Conservation (phyloP, 75 land plant species). For the Azolla pinnata region DNA sequence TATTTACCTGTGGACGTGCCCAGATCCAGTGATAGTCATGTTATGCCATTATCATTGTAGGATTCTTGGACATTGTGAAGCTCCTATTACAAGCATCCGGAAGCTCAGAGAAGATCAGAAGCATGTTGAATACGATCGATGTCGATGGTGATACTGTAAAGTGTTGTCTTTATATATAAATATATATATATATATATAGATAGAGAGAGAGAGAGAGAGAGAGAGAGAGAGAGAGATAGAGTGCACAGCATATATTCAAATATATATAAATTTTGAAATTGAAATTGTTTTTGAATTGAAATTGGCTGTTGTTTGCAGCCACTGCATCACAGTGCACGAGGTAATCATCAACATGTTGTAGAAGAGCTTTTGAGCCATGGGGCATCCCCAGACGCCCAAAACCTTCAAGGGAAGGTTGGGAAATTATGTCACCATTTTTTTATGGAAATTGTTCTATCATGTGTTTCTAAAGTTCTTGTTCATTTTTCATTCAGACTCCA, state of each 20-base stretch:
- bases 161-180: background rate
- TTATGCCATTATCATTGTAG: constrained; percentile 22
- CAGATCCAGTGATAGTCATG: background rate
- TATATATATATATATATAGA: too few species aligned
- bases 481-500: constrained; percentile 33
- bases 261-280: background rate
- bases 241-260: background rate
- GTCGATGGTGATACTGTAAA: constrained; percentile 77
- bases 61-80: constrained; percentile 59
- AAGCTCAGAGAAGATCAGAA: constrained; percentile 21
- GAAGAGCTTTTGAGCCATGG: constrained; percentile 49
- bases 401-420: constrained; percentile 56
- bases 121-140: constrained; percentile 61
- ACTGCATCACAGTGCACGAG: constrained; percentile 86
- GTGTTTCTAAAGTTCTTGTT: background rate
- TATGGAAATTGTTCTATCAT: background rate
- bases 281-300: background rate
- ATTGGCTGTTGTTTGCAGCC: constrained; percentile 37
- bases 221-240: background rate
- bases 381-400: constrained; percentile 47
- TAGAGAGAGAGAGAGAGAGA: background rate
- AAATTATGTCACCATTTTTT: background rate
- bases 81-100: constrained; percentile 28
- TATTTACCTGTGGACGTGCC: too few species aligned
- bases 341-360: constrained; percentile 55